A percentile compares a stretch with the other conserved stretches of the same genome.
These are phyloP conservation scores for Iris macrosiphon DNA, from an alignment of 106 monocot species.

Conservation along the genomic window DNA sequence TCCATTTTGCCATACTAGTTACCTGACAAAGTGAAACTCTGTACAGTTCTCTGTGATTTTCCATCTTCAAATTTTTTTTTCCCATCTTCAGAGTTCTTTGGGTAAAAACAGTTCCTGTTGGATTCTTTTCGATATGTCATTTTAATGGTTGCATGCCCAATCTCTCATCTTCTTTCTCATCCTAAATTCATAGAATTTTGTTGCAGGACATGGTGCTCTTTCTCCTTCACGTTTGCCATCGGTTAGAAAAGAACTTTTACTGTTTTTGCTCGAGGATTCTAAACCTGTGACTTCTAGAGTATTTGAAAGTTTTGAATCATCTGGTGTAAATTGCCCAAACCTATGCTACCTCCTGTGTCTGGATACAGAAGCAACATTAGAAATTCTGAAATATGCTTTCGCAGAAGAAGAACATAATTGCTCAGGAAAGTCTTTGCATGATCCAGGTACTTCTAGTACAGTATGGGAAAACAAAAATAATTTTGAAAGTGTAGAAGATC, in stretches of 20 bases:
- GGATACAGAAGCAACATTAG: conserved; percentile 80
- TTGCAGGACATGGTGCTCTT: conserved; percentile 82
- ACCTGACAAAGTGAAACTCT: too few relatives aligned
- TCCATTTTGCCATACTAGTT: too few relatives aligned
- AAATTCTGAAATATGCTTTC: conserved; percentile 77
- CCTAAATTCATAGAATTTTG: background rate
- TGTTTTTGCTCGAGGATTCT: conserved; percentile 86
- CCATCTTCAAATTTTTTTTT: too few relatives aligned
- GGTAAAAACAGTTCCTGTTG: too few relatives aligned
- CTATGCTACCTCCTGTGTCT: conserved; percentile 71
- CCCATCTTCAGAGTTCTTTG: too few relatives aligned
- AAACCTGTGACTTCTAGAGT: conserved; percentile 35
- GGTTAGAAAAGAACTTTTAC: conserved; percentile 64
- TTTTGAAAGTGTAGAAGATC: conserved; percentile 14
- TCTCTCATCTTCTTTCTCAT: background rate
- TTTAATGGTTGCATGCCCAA: too few relatives aligned
- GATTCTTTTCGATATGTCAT: too few relatives aligned
- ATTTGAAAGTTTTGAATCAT: conserved; percentile 43
- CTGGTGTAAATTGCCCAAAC: conserved; percentile 56
- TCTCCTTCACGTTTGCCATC: conserved; percentile 39
- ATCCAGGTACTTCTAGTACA: conserved; percentile 1
- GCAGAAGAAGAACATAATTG: conserved; percentile 11
- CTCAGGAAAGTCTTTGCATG: conserved; percentile 8
- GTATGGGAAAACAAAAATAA: conserved; percentile 5
- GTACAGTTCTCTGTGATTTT: too few relatives aligned